phyloP scores from a whole-genome alignment of 225 moss, liverwort and hornwort genomes.

The Rhytidiadelphus loreus region DNA sequence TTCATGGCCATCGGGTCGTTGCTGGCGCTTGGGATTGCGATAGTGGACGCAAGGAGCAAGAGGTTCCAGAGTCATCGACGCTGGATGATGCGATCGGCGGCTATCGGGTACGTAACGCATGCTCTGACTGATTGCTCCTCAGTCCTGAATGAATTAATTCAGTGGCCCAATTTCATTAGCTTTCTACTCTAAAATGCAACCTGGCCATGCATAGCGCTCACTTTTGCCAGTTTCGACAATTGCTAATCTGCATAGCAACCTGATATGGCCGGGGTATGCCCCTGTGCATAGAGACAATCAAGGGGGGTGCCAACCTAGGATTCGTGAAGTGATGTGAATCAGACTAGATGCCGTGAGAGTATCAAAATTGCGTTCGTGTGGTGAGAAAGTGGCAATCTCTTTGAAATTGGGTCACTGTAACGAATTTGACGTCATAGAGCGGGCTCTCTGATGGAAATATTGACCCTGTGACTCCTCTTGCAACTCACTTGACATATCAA shows the following conservation, averaged over 20 bases:
- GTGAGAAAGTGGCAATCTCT: background rate
- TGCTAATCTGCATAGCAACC: too few species aligned
- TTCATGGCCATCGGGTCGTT: background rate
- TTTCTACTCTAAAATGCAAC: background rate
- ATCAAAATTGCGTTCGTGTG: background rate
- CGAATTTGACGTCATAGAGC: background rate
- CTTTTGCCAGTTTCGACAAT: too few species aligned
- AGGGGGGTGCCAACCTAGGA: background rate
- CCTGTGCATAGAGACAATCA: background rate
- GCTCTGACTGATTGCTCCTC: background rate
- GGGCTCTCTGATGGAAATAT: background rate
- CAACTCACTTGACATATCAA: background rate
- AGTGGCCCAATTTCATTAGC: background rate
- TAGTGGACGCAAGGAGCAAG: constrained; percentile 14
- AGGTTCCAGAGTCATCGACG: constrained; percentile 20
- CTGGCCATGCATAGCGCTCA: too few species aligned
- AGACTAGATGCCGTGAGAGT: background rate
- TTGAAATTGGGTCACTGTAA: background rate
- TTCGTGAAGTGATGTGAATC: background rate
- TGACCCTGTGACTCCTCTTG: background rate
- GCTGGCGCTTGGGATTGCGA: constrained; percentile 3
- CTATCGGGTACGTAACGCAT: constrained; percentile 17
- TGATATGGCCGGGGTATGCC: background rate
- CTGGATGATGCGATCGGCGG: constrained; percentile 38
- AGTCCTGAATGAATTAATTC: background rate